phyloP scores from a whole-genome alignment of 352 stramenopile genomes.

The Phytophthora crassamura region DNA sequence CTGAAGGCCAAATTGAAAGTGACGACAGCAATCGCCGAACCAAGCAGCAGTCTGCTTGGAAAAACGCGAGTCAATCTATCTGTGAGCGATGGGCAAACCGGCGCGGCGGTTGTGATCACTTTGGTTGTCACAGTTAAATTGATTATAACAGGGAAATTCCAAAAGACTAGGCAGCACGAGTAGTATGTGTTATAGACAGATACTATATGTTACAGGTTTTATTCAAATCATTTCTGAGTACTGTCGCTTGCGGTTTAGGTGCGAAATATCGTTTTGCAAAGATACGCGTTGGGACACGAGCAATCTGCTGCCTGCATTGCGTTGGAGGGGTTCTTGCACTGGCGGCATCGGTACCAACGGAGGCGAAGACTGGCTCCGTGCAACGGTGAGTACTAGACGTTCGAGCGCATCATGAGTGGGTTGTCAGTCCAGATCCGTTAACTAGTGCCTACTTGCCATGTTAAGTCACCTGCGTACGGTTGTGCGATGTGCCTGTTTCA shows the following conservation, averaged over 20 bases:
- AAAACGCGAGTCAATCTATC: constrained; percentile 28
- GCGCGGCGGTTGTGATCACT: neutral
- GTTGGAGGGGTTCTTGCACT: no score
- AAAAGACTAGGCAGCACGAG: no score
- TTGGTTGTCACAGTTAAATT: neutral
- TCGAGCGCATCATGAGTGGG: no score
- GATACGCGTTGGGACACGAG: constrained; percentile 13
- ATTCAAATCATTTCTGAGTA: constrained; percentile 14
- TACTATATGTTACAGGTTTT: neutral
- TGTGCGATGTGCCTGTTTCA: no score
- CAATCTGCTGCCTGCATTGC: neutral
- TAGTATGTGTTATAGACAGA: no score
- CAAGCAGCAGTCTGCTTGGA: constrained; percentile 33
- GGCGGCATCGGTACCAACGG: no score
- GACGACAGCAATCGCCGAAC: neutral
- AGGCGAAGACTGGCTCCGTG: no score
- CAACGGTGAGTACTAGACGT: no score
- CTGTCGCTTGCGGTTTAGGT: constrained; percentile 3
- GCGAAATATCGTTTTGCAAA: constrained; percentile 3
- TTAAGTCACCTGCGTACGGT: no score
- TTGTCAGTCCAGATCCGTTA: no score
- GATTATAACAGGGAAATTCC: no score
- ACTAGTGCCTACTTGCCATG: no score
- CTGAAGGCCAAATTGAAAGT: constrained; percentile 15
- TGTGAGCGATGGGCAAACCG: constrained; percentile 19